These are phyloP conservation scores for Geotrichum klebahnii DNA, from an alignment of 1,139 yeast genomes.

Conservation along the genomic window DNA sequence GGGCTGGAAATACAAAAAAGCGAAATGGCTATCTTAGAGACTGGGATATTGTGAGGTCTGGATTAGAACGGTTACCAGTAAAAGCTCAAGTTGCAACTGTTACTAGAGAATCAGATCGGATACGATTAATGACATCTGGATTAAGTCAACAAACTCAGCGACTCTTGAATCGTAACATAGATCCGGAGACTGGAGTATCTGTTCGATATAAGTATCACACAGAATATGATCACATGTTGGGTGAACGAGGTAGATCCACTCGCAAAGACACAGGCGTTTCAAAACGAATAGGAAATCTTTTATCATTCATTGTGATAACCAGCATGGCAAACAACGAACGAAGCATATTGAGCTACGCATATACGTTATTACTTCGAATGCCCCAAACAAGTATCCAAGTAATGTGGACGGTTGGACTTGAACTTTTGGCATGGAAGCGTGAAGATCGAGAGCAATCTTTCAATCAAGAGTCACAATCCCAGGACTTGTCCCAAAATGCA, in stretches of 20 bases:
- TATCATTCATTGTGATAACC: neutral
- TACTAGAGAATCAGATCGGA: slow-evolving; percentile 4
- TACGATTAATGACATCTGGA: slow-evolving; percentile 1
- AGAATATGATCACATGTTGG: neutral
- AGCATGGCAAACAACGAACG: slow-evolving; percentile 42
- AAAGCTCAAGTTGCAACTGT: slow-evolving; percentile 1
- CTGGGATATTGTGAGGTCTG: slow-evolving; percentile 12
- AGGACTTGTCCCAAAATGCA: too few relatives aligned
- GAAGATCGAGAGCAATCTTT: slow-evolving; percentile 24
- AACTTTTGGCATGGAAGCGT: slow-evolving; percentile 32
- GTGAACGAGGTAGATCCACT: neutral
- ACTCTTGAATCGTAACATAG: slow-evolving; percentile 9
- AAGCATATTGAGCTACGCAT: slow-evolving; percentile 44
- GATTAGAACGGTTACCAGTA: slow-evolving; percentile 1
- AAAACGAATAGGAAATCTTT: neutral
- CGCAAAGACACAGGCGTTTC: neutral
- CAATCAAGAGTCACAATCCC: too few relatives aligned
- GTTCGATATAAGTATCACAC: neutral
- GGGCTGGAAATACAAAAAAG: neutral
- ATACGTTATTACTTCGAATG: slow-evolving; percentile 42
- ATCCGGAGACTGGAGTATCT: slow-evolving; percentile 2
- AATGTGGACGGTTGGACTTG: slow-evolving; percentile 49
- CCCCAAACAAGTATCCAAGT: slow-evolving; percentile 45
- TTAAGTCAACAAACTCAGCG: slow-evolving; percentile 4
- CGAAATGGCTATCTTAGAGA: slow-evolving; percentile 9